Evolutionary conservation across 2,329 filamentous ascomycete species (phyloP).

Genomic region (Fusarium sp.): DNA sequence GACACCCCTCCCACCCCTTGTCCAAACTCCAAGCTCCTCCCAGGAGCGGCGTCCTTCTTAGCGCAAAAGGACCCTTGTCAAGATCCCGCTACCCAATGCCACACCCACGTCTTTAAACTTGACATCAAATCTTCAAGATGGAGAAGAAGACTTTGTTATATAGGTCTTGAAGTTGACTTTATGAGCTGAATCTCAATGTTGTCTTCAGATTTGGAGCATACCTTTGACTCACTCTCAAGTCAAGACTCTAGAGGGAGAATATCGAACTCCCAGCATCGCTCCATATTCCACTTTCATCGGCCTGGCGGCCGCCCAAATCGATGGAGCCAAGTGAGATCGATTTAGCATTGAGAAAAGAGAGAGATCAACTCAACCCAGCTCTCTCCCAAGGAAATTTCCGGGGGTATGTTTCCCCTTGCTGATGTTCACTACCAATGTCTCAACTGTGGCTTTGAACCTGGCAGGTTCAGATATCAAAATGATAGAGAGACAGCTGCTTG

Average conservation of each 20-base stretch:
- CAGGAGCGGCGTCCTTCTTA: conserved; percentile 45
- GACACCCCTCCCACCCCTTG: conserved; percentile 40
- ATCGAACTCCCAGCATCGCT: not conserved
- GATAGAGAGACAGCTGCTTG: conserved; percentile 33
- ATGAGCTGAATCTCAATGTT: not conserved
- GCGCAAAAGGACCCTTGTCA: conserved; percentile 46
- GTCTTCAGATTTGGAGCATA: conserved; percentile 1
- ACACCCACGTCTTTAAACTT: conserved; percentile 47
- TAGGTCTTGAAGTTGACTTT: conserved; percentile 7
- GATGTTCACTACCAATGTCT: conserved; percentile 38
- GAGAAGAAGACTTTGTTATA: conserved; percentile 32
- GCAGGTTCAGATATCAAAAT: conserved; percentile 39
- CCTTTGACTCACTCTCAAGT: not conserved
- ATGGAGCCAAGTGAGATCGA: conserved; percentile 13
- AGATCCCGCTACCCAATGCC: conserved; percentile 47
- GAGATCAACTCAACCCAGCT: conserved; percentile 28
- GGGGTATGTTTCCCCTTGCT: conserved; percentile 28
- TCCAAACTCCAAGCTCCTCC: conserved; percentile 36
- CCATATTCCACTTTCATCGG: not conserved
- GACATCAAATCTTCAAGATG: conserved; percentile 41
- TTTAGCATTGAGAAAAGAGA: conserved; percentile 24
- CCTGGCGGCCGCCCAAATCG: conserved; percentile 18
- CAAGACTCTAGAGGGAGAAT: not conserved
- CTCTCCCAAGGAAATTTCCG: conserved; percentile 11
- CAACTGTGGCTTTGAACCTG: conserved; percentile 36